Evolutionary conservation across 169 alveolate species (phyloP).

Genomic region (Eimeria brunetti): DNA sequence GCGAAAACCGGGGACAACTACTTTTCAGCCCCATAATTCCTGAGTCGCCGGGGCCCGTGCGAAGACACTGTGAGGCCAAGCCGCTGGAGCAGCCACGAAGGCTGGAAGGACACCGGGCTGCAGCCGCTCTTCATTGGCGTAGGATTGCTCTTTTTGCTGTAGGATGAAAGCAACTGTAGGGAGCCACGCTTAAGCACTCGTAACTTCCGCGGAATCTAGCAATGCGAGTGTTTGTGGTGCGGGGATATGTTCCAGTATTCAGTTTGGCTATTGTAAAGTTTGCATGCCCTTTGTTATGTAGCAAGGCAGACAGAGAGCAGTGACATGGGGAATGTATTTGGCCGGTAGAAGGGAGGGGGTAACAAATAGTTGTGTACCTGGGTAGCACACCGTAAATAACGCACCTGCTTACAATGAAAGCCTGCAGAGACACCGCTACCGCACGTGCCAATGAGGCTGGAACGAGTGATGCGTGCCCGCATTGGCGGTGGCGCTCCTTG

Average conservation of each 20-base stretch:
- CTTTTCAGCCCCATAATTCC: not conserved
- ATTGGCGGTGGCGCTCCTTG: constrained; percentile 66
- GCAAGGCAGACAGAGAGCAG: not conserved
- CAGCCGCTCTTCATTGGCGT: not conserved
- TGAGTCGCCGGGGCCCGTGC: not conserved
- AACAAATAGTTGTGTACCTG: not conserved
- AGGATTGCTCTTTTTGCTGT: not conserved
- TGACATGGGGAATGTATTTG: not conserved
- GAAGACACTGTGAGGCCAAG: not conserved
- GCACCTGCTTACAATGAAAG: constrained; percentile 8
- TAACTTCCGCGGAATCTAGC: not conserved
- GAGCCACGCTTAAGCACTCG: not conserved
- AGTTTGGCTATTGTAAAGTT: not conserved
- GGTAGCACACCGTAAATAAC: not conserved
- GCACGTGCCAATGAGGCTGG: not conserved
- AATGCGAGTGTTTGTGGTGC: not conserved
- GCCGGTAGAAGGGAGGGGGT: not conserved
- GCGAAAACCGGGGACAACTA: not conserved
- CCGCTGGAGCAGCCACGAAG: not conserved
- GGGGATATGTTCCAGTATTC: not conserved
- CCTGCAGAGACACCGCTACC: not conserved
- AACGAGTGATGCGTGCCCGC: constrained; percentile 23
- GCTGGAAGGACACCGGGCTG: not conserved
- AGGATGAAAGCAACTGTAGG: not conserved
- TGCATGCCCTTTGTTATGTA: not conserved